Evolutionary conservation across 768 basidiomycete genomes (phyloP).

Genomic region (Mycena filopes): DNA sequence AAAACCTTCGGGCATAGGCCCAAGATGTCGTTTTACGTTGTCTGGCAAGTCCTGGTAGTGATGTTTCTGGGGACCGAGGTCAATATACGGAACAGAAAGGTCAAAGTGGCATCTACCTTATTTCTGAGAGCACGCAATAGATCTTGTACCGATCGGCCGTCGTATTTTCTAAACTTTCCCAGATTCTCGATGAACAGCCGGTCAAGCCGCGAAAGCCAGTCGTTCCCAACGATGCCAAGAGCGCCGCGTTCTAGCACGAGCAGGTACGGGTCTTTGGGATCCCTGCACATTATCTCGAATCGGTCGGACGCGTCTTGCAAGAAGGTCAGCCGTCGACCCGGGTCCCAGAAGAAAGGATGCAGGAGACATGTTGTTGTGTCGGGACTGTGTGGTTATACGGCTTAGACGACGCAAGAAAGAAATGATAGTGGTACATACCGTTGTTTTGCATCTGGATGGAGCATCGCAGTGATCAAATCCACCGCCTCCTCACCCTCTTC

Average conservation of each 20-base stretch:
- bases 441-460: constrained; percentile 76
- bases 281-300: constrained; percentile 97
- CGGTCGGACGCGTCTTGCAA: constrained; percentile 98
- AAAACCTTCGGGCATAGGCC: constrained; percentile 93
- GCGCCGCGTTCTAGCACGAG: constrained; percentile 80
- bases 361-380: constrained; percentile 87
- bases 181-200: constrained; percentile 92
- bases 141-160: constrained; percentile 91
- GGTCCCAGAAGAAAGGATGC: constrained; percentile 98
- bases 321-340: constrained; percentile 86
- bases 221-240: constrained; percentile 79
- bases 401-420: constrained; percentile 6
- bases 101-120: constrained; percentile 76
- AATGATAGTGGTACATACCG: constrained; percentile 61
- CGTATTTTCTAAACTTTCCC: constrained; percentile 98
- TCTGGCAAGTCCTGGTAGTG: constrained; percentile 98
- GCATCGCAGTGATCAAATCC: constrained; percentile 82
- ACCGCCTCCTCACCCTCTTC: constrained; percentile 95
- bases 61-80: constrained; percentile 75
- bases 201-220: constrained; percentile 91
- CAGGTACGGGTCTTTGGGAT: constrained; percentile 84
- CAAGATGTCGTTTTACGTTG: constrained; percentile 87
- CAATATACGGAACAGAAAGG: constrained; percentile 4
- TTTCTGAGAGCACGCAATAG: constrained; percentile 92
- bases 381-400: constrained; percentile 66